Conservation (phyloP, 139 green algal species). For the Ostreobium quekettii region DNA sequence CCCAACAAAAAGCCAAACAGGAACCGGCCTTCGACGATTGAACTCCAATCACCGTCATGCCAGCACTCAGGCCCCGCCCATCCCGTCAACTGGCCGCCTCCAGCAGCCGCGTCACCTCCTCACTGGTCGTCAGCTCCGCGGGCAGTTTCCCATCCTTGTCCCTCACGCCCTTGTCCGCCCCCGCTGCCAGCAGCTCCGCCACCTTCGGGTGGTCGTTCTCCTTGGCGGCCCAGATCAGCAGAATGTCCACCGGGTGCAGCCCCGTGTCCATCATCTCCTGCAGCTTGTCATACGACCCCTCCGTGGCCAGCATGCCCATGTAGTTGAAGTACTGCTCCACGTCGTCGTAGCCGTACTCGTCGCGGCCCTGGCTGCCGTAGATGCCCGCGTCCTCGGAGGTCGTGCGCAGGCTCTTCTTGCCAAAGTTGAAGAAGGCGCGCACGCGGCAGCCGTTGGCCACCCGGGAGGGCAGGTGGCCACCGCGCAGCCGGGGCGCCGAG, state of each 20-base stretch:
- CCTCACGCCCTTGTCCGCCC: slow-evolving; percentile 52
- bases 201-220: slow-evolving; percentile 91
- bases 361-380: slow-evolving; percentile 42
- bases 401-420: slow-evolving; percentile 36
- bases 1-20: neutral
- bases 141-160: slow-evolving; percentile 60
- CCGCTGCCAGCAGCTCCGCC: slow-evolving; percentile 72
- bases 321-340: slow-evolving; percentile 98
- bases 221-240: slow-evolving; percentile 78
- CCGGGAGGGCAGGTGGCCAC: too few relatives aligned
- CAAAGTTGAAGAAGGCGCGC: slow-evolving; percentile 64
- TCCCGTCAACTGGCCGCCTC: slow-evolving; percentile 18
- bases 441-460: too few relatives aligned
- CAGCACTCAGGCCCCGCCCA: neutral
- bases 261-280: slow-evolving; percentile 50
- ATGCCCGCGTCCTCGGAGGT: slow-evolving; percentile 37
- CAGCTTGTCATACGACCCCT: slow-evolving; percentile 84
- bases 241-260: slow-evolving; percentile 75
- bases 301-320: slow-evolving; percentile 86
- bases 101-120: slow-evolving; percentile 49
- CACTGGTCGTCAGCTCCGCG: slow-evolving; percentile 58
- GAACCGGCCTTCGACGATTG: neutral
- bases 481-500: too few relatives aligned
- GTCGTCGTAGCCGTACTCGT: slow-evolving; percentile 65
- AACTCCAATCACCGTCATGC: neutral